Evolutionary conservation across 176 grass and related monocot species (phyloP), one percentile per base, ranked within the genome.

Genomic region (Avena atlantica): DNA sequence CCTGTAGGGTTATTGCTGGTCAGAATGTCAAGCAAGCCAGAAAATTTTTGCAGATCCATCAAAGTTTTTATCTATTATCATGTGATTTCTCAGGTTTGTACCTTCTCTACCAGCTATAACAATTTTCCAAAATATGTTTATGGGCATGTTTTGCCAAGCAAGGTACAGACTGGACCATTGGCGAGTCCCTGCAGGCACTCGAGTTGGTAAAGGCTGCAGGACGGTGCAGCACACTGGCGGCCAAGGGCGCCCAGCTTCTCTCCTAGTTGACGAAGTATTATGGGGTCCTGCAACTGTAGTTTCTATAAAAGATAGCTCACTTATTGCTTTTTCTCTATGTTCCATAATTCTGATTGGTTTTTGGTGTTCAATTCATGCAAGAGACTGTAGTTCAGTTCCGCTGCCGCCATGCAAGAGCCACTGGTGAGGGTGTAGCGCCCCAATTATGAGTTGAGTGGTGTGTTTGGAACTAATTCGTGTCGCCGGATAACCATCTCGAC

Each of bases 1-100:
- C 93, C 89, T 4, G 19, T 90, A 51, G 95, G 95, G 80, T 87
- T 98, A 81, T 74, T 98, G 15, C 83, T 95, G 14, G 86, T 83
- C 24, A 93, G 89, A 81, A 80, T 95, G 68, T 94, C 93, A 19
- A 90, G 61, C 91, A 92, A 88, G 70, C 89, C 84, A 37, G 3
- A 69, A 56, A 23, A 78, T 61, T 3, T 64, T 25, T 25, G 81
- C 9, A 87, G 86, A 78, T 81, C 75, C 78, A 61, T 87, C 60
- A 88, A 84, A 79, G 34, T 88, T 29, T 73, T 95, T 77, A 93
- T 93, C 92, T 98, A 90, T 50, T 93, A 74, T 34, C 95, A 98
- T 87, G 83, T 92, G 53, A 85, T 93, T 85, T 86, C 84, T 13
- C 95, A 95, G 93, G 93, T 94, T 0, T 67, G 74, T 52, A 84